Evolutionary conservation across 768 basidiomycete genomes (phyloP).

Genomic region (Strobilomyces echinocephalus): DNA sequence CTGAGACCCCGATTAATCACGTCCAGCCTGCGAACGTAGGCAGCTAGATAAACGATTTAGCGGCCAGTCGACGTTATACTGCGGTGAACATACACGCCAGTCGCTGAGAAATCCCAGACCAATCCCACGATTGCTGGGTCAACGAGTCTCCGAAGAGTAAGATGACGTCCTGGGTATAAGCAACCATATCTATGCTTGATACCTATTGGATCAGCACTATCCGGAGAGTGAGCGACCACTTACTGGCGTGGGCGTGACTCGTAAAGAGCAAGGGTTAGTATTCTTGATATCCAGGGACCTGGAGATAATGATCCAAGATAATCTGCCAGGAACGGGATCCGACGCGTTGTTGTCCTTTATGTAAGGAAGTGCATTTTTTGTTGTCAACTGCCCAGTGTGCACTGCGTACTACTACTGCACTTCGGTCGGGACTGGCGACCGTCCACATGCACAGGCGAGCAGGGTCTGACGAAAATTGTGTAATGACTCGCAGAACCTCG

Average conservation of each 20-base stretch:
- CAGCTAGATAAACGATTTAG: constrained; percentile 40
- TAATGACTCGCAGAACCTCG: background rate
- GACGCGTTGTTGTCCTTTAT: background rate
- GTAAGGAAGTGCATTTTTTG: no score
- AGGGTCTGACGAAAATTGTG: no score
- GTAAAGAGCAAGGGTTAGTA: background rate
- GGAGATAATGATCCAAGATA: constrained; percentile 2
- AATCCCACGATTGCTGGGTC: constrained; percentile 63
- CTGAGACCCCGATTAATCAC: constrained; percentile 80
- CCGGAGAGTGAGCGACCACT: background rate
- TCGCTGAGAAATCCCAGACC: constrained; percentile 60
- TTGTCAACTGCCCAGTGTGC: no score
- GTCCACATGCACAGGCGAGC: no score
- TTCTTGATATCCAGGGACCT: background rate
- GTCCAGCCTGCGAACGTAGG: constrained; percentile 77
- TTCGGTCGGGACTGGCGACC: no score
- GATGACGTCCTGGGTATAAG: constrained; percentile 53
- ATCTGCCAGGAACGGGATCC: background rate
- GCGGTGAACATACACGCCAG: constrained; percentile 39
- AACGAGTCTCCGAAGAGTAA: constrained; percentile 82
- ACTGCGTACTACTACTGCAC: no score
- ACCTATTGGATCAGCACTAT: background rate
- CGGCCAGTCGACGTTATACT: background rate
- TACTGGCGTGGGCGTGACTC: background rate
- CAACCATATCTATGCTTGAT: constrained; percentile 40